phyloP scores from a whole-genome alignment of 148 eudicot genomes.

The Cornus florida region DNA sequence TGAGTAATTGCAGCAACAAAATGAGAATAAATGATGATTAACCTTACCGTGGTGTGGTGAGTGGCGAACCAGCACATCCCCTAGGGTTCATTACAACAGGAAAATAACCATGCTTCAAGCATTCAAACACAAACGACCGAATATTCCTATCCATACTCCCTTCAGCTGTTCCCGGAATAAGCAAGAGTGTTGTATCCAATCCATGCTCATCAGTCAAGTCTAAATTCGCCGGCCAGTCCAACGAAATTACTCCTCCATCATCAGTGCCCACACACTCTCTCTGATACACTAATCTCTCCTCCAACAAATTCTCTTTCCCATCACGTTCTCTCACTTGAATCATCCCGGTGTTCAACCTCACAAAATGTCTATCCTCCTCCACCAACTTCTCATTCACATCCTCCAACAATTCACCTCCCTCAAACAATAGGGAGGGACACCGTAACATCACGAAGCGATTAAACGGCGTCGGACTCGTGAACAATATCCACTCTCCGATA shows the following conservation, averaged over 20 bases:
- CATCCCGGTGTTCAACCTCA: constrained; percentile 61
- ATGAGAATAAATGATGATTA: neutral
- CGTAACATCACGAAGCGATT: constrained; percentile 79
- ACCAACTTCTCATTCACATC: constrained; percentile 63
- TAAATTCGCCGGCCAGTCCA: constrained; percentile 89
- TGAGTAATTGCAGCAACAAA: neutral
- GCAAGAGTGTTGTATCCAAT: constrained; percentile 76
- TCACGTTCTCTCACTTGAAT: constrained; percentile 24
- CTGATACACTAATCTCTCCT: constrained; percentile 60
- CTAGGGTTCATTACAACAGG: constrained; percentile 95
- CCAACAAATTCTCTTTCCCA: constrained; percentile 9
- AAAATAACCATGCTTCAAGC: constrained; percentile 70
- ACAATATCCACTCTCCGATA: constrained; percentile 69
- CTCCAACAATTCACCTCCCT: constrained; percentile 41
- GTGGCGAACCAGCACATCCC: constrained; percentile 89
- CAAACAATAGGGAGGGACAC: constrained; percentile 60
- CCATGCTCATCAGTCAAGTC: constrained; percentile 72
- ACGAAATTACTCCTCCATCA: constrained; percentile 82
- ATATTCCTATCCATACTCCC: constrained; percentile 70
- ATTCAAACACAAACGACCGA: constrained; percentile 54
- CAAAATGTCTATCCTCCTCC: constrained; percentile 66
- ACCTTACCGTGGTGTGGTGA: constrained; percentile 77
- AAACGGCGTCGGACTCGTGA: constrained; percentile 84
- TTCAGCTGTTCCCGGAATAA: constrained; percentile 68
- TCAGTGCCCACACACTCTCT: constrained; percentile 71